These are phyloP conservation scores for Fraxinus paxiana DNA, from an alignment of 305 asterid genomes.

Conservation along the genomic window DNA sequence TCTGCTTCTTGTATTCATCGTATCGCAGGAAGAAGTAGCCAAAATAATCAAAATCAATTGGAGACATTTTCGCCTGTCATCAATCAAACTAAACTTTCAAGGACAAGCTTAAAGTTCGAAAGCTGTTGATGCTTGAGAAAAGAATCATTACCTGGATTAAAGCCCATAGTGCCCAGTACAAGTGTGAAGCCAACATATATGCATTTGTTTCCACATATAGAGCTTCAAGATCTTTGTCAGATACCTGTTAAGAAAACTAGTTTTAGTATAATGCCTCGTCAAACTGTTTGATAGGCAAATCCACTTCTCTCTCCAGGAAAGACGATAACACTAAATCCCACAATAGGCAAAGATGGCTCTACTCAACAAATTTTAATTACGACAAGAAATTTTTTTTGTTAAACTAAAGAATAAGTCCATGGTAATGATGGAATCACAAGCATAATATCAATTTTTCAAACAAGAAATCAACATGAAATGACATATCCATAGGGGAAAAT, in stretches of 20 bases:
- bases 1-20: slow-evolving; percentile 68
- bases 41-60: slow-evolving; percentile 80
- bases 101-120: not conserved
- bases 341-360: not conserved
- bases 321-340: not conserved
- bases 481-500: not conserved
- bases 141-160: slow-evolving; percentile 64
- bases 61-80: slow-evolving; percentile 87
- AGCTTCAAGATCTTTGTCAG: slow-evolving; percentile 56
- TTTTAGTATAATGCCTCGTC: not conserved
- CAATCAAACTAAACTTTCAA: slow-evolving; percentile 13
- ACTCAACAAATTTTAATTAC: not conserved
- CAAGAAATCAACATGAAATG: not conserved
- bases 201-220: slow-evolving; percentile 62
- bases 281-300: not conserved
- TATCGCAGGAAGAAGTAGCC: slow-evolving; percentile 74
- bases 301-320: not conserved
- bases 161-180: slow-evolving; percentile 92
- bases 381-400: not conserved
- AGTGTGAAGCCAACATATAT: slow-evolving; percentile 80
- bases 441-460: not conserved
- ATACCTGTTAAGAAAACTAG: slow-evolving; percentile 40
- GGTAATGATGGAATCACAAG: not conserved
- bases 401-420: not conserved
- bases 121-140: not conserved